Evolutionary conservation across 2,329 filamentous ascomycete species (phyloP), one percentile per base, ranked within the genome.

Genomic region (Gnomoniopsis smithogilvyi): DNA sequence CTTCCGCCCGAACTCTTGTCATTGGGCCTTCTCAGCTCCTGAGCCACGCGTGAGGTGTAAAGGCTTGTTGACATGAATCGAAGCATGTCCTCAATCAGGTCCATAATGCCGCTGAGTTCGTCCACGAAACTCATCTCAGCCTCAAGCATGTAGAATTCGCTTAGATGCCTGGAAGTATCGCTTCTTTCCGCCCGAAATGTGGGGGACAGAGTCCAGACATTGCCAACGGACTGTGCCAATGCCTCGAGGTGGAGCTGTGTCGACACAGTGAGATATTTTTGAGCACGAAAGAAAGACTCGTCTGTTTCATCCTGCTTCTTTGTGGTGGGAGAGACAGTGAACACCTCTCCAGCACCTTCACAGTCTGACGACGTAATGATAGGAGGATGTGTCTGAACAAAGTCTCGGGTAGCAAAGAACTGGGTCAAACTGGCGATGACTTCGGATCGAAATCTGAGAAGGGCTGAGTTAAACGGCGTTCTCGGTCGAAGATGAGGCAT

Each of bases 61-160:
- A 83, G 66, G 14, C 72, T 71, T 12, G 64, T 74, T 60, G 68
- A 68, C 64, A 83, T 64, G 70, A 78, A 77, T 46, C 84, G 84
- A 53, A 97, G 78, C 81, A 96, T 86, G 56, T 87, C 79, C 72
- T 98, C 92, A 2, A 92, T 83, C n/a, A 94, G 73, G 58, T 87
- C 79, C 83, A 96, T 95, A 66, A 99, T 80, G 26, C 82, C 77
- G 33, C 82, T 76, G 64, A 96, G 79, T 63, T 86, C 77, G 50
- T 90, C 80, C 46, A 88, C 83, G 71, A 96, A 96, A 67, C 86
- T 88, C 70, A 93, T 79, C 73, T 99, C 95, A 17, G 88, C 93
- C 74, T 99, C 95, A 2, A 99, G 83, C 95, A 99, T 98, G 76
- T 98, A 98, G 69, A 99, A 98, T 70, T 99, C 95, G 76, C 92